phyloP scores from a whole-genome alignment of 495 filamentous ascomycete species.

The Massariosphaeria phaeospora region DNA sequence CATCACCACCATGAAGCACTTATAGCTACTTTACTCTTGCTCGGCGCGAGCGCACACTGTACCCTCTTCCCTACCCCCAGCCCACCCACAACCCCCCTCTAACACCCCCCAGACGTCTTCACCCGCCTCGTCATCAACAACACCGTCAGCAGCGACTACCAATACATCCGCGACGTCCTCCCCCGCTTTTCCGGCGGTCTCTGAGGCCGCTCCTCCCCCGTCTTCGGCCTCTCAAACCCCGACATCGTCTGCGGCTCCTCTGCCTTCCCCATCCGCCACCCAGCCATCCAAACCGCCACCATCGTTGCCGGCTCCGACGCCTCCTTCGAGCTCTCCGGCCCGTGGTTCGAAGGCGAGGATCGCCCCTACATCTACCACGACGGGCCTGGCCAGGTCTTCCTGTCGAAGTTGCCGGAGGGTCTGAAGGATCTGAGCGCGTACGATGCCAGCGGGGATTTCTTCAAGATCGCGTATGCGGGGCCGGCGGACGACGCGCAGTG shows the following conservation, averaged over 20 bases:
- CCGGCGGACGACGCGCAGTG: background rate
- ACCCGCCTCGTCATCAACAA: conserved; percentile 12
- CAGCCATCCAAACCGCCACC: conserved; percentile 4
- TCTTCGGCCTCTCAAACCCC: conserved; percentile 7
- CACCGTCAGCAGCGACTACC: conserved; percentile 6
- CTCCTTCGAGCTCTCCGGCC: too few species aligned
- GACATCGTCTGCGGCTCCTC: conserved; percentile 14
- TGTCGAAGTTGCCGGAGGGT: background rate
- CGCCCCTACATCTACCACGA: conserved; percentile 9
- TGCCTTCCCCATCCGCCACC: background rate
- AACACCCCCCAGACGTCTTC: conserved; percentile 11
- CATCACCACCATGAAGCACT: too few species aligned
- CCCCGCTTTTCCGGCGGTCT: background rate
- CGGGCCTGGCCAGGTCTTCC: conserved; percentile 10
- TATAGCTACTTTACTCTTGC: too few species aligned
- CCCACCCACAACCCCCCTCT: too few species aligned
- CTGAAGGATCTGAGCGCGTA: background rate
- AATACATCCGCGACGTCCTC: conserved; percentile 13
- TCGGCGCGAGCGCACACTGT: too few species aligned
- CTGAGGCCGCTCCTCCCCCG: conserved; percentile 21
- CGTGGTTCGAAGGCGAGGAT: background rate
- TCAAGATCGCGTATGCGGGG: conserved; percentile 18
- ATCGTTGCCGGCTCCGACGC: background rate
- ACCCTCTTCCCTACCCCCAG: too few species aligned
- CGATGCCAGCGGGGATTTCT: conserved; percentile 12